A percentile compares a stretch with the other conserved stretches of the same genome.
Conservation (phyloP, 2,329 filamentous ascomycete species). For the Talaromyces sp. region DNA sequence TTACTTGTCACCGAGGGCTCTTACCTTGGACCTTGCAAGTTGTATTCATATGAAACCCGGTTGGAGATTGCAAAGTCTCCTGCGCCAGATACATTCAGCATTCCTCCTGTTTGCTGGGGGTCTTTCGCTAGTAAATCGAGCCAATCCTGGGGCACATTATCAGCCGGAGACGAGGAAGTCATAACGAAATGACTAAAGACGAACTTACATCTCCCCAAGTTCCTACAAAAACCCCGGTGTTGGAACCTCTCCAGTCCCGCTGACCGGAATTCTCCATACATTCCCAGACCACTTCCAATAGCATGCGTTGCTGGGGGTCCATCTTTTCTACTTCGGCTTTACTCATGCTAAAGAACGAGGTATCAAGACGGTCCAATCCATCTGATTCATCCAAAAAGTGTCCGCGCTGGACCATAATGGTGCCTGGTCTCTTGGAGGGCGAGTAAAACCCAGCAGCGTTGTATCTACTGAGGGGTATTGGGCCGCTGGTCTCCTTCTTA, state of each 20-base stretch:
- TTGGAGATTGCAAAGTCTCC: conserved; percentile 14
- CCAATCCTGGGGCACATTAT: not conserved
- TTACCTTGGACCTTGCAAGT: conserved; percentile 35
- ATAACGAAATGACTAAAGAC: not conserved
- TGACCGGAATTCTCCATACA: conserved; percentile 25
- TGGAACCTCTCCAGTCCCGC: conserved; percentile 20
- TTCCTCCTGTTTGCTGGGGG: not conserved
- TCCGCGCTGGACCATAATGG: not conserved
- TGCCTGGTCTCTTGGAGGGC: not conserved
- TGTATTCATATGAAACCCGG: conserved; percentile 27
- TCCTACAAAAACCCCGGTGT: conserved; percentile 14
- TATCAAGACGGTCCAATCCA: not conserved
- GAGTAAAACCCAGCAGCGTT: not conserved
- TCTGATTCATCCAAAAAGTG: not conserved
- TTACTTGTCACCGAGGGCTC: conserved; percentile 37
- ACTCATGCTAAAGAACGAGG: not conserved
- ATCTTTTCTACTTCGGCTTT: conserved; percentile 7
- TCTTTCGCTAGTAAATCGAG: not conserved
- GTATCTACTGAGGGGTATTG: not conserved
- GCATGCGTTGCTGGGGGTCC: conserved; percentile 30
- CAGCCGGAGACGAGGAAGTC: not conserved
- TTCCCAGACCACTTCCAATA: conserved; percentile 22
- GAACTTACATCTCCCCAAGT: not conserved
- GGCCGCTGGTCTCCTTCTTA: not conserved
- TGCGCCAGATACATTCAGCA: not conserved